Evolutionary conservation across 2,329 filamentous ascomycete genomes (phyloP).

Genomic region (Dactylellina drechsleri): DNA sequence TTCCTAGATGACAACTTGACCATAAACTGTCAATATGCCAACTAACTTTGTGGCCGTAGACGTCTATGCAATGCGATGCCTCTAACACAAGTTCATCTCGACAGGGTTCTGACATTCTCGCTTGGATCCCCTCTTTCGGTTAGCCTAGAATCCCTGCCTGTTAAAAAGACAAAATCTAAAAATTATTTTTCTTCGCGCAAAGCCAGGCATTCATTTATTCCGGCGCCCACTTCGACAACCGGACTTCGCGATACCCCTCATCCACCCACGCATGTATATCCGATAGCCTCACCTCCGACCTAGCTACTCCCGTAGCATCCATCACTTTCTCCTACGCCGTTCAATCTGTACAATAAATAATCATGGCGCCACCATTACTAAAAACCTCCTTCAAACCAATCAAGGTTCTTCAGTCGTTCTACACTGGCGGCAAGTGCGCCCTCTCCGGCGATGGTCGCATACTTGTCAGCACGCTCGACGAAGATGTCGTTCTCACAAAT

Average conservation of each 20-base stretch:
- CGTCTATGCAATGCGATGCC: no score
- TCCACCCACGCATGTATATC: neutral
- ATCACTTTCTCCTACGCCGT: neutral
- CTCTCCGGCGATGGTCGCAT: slow-evolving; percentile 83
- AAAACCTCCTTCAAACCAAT: slow-evolving; percentile 91
- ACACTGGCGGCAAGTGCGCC: slow-evolving; percentile 87
- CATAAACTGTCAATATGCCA: no score
- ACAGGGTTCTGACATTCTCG: no score
- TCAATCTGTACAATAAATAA: neutral
- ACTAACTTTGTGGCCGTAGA: no score
- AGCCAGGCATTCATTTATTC: no score
- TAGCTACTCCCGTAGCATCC: slow-evolving; percentile 2
- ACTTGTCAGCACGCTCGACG: slow-evolving; percentile 87
- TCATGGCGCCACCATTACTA: slow-evolving; percentile 64
- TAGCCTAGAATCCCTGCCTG: no score
- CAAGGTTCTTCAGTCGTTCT: slow-evolving; percentile 88
- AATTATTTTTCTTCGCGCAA: slow-evolving; percentile 32
- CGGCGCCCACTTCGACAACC: neutral
- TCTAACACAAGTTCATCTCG: no score
- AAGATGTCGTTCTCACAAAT: slow-evolving; percentile 89
- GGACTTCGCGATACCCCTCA: neutral
- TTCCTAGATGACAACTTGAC: no score
- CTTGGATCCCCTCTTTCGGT: no score
- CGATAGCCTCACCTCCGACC: neutral
- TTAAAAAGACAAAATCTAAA: neutral